Percentiles rank a stretch among this genome's conserved stretches.
phyloP scores from a whole-genome alignment of 495 filamentous ascomycete genomes.

The Evernia prunastri region DNA sequence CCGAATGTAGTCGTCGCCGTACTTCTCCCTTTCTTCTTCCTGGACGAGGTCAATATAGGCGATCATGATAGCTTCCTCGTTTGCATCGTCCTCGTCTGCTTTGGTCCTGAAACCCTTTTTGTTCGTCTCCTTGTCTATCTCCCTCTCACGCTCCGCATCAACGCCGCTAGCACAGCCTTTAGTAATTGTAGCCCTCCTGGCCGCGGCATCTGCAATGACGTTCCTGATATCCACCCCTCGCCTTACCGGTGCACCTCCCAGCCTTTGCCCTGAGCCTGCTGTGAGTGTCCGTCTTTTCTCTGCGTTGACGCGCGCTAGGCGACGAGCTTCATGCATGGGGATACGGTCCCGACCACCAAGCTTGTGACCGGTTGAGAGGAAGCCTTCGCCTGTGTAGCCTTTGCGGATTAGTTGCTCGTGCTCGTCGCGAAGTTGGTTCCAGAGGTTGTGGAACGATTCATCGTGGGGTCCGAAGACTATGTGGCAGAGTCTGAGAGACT shows the following conservation, averaged over 20 bases:
- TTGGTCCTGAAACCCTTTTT: conserved; percentile 72
- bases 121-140: conserved; percentile 59
- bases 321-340: conserved; percentile 66
- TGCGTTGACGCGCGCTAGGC: conserved; percentile 67
- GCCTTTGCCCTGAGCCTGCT: conserved; percentile 61
- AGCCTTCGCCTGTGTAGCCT: conserved; percentile 90
- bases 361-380: conserved; percentile 65
- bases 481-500: conserved; percentile 58
- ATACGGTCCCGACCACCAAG: conserved; percentile 60
- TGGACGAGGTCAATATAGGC: conserved; percentile 84
- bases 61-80: conserved; percentile 81
- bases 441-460: conserved; percentile 71
- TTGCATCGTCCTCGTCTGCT: conserved; percentile 83
- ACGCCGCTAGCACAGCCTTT: conserved; percentile 67
- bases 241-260: conserved; percentile 60
- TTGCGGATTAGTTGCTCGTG: conserved; percentile 65
- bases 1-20: conserved; percentile 58
- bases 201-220: conserved; percentile 66
- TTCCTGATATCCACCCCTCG: conserved; percentile 66
- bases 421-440: conserved; percentile 84
- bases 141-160: conserved; percentile 37
- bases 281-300: conserved; percentile 58
- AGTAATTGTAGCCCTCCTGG: conserved; percentile 58
- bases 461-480: conserved; percentile 80
- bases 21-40: conserved; percentile 70